Percentiles rank a stretch among this genome's conserved stretches.
phyloP scores from a whole-genome alignment of 1,284 basidiomycete genomes.

The Tylopilus orsonianus region DNA sequence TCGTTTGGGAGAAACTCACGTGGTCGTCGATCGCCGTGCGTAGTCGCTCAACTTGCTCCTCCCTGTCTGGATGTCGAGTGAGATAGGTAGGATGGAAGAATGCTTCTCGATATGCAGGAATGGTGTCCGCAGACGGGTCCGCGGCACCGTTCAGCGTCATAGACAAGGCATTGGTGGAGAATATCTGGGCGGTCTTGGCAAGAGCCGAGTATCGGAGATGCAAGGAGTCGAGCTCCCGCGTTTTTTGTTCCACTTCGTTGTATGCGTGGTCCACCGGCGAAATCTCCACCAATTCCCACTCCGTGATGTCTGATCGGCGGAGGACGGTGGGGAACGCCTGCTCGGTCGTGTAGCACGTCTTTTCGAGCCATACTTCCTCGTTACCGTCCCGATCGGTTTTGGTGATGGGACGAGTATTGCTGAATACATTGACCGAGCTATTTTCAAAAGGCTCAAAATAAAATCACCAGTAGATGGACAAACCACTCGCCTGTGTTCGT shows the following conservation, averaged over 20 bases:
- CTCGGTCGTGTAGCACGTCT: conserved; percentile 83
- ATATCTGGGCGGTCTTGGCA: conserved; percentile 70
- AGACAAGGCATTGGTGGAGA: conserved; percentile 82
- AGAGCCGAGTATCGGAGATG: conserved; percentile 73
- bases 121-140: conserved; percentile 77
- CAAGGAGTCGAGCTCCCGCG: conserved; percentile 70
- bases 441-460: background rate
- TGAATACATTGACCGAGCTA: conserved; percentile 82
- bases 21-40: conserved; percentile 79
- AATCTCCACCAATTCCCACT: conserved; percentile 72
- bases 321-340: conserved; percentile 92
- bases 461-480: background rate
- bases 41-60: conserved; percentile 69
- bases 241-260: conserved; percentile 75
- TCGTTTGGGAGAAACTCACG: conserved; percentile 42
- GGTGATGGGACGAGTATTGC: conserved; percentile 69
- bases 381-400: conserved; percentile 59
- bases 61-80: conserved; percentile 67
- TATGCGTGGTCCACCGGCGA: conserved; percentile 87
- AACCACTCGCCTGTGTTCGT: conserved; percentile 72
- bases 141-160: conserved; percentile 89
- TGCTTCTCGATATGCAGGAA: conserved; percentile 73
- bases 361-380: conserved; percentile 88
- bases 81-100: conserved; percentile 79
- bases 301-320: conserved; percentile 87